phyloP scores from a whole-genome alignment of 164 flowering plant species.

The Cinnamomum micranthum region DNA sequence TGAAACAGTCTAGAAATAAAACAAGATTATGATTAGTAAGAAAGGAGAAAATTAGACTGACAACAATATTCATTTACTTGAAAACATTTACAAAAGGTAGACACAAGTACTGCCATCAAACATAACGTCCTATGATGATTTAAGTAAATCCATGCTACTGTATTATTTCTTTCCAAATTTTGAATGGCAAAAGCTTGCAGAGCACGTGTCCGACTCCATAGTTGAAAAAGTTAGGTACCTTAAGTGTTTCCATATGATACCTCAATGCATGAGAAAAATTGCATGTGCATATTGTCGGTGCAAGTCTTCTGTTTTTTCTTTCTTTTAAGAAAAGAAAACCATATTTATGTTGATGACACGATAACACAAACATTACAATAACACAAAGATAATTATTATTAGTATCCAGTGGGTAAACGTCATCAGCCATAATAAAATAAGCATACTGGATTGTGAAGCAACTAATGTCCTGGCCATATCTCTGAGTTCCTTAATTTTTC shows the following conservation, averaged over 20 bases:
- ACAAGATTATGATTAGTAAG: no score
- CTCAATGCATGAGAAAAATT: not conserved
- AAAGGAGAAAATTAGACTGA: no score
- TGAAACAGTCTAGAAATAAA: not conserved
- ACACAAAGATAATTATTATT: not conserved
- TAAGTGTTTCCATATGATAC: not conserved
- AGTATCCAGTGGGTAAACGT: not conserved
- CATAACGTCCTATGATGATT: not conserved
- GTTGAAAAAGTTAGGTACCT: no score
- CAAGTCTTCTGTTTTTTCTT: no score
- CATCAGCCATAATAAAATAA: not conserved
- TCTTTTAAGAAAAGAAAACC: no score
- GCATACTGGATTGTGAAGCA: conserved; percentile 49
- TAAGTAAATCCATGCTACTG: no score
- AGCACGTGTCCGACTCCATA: no score
- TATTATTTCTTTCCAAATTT: no score
- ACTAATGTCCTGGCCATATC: conserved; percentile 31
- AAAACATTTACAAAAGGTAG: no score
- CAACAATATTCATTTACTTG: not conserved
- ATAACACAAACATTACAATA: not conserved
- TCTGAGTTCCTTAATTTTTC: conserved; percentile 43
- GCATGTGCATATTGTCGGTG: not conserved
- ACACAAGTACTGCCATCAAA: not conserved
- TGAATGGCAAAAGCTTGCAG: no score
- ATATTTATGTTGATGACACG: not conserved